These are phyloP conservation scores for Alternaria burnsii DNA, from an alignment of 2,329 filamentous ascomycete species.

Conservation along the genomic window DNA sequence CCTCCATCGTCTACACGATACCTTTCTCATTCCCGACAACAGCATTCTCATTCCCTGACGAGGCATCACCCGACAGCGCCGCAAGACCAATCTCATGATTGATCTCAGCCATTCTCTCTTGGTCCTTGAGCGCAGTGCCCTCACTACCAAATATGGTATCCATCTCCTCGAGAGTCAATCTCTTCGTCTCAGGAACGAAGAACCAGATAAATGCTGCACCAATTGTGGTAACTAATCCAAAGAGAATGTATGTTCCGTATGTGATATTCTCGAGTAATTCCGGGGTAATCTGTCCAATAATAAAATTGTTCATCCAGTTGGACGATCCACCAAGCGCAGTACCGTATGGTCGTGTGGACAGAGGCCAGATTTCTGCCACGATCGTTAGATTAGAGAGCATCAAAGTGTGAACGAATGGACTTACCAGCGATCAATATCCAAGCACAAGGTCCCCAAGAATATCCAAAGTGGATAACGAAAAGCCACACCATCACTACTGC, in stretches of 20 bases:
- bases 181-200: conserved; percentile 64
- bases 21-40: conserved; percentile 27
- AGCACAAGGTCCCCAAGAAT: conserved; percentile 76
- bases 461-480: conserved; percentile 78
- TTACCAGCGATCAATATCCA: conserved; percentile 73
- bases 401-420: neutral
- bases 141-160: conserved; percentile 73
- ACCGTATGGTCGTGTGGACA: conserved; percentile 73
- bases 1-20: neutral
- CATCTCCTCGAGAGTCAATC: conserved; percentile 63
- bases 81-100: conserved; percentile 73
- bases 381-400: neutral
- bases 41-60: conserved; percentile 10
- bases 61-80: conserved; percentile 25
- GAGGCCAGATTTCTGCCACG: conserved; percentile 72
- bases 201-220: conserved; percentile 66
- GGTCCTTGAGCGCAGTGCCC: conserved; percentile 71
- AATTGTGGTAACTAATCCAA: conserved; percentile 69
- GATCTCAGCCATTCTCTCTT: conserved; percentile 75
- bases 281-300: conserved; percentile 74
- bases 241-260: conserved; percentile 77
- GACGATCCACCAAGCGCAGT: conserved; percentile 69
- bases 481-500: conserved; percentile 76
- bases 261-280: conserved; percentile 70
- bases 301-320: conserved; percentile 63